phyloP scores from a whole-genome alignment of 2,329 filamentous ascomycete species.

The Colletotrichum sp. region DNA sequence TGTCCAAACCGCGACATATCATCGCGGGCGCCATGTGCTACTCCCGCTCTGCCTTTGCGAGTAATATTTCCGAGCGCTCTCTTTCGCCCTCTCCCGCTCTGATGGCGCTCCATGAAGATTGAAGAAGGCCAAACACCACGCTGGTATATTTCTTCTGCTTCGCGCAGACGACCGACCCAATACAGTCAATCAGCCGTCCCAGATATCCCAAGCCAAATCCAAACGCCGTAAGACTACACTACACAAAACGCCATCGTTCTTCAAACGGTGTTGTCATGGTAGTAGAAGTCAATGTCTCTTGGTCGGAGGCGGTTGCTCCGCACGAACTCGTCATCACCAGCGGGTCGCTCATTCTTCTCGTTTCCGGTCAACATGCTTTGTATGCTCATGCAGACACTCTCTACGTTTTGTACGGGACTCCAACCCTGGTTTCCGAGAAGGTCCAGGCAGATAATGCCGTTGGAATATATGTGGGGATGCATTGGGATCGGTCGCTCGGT shows the following conservation, averaged over 20 bases:
- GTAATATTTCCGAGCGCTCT: not conserved
- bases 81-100: not conserved
- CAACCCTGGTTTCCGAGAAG: constrained; percentile 87
- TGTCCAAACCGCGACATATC: not conserved
- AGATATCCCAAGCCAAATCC: constrained; percentile 7
- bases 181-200: not conserved
- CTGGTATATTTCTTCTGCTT: not conserved
- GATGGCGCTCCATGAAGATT: not conserved
- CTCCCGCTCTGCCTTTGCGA: not conserved
- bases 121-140: not conserved
- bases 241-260: not conserved
- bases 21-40: not conserved
- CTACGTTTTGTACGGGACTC: constrained; percentile 96
- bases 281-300: constrained; percentile 90
- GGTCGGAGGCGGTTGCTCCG: constrained; percentile 78
- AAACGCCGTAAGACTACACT: constrained; percentile 4
- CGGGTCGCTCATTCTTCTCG: constrained; percentile 86
- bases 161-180: not conserved
- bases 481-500: constrained; percentile 78
- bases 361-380: constrained; percentile 99
- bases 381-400: constrained; percentile 95
- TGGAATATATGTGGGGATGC: constrained; percentile 97
- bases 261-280: constrained; percentile 82
- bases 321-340: constrained; percentile 90
- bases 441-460: constrained; percentile 98